Base-by-base conservation (phyloP, 1,284 basidiomycete genomes). In the Rhodotorula sp. region DNA sequence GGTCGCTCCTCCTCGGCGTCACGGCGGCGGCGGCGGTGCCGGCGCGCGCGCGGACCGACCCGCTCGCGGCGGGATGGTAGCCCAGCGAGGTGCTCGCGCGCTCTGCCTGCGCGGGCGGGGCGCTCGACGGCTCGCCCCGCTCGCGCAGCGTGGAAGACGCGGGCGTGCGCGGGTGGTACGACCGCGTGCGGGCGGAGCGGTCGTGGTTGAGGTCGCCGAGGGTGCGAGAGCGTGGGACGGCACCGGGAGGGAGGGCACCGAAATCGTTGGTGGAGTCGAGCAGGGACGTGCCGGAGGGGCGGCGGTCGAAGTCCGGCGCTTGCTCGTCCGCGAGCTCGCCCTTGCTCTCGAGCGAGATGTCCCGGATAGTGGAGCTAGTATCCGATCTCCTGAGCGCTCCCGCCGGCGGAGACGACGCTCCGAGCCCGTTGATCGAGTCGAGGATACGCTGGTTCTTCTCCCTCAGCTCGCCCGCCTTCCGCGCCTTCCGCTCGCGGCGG, bases 381-480 rank as follows among this genome's bases (percentile, higher is more conserved):
- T 61, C 61, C 37, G 64, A 68, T 48, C 70, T 63, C 27, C 61
- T 67, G 13, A 39, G 34, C 37, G 36, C 27, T 13, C 37, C 37
- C 37, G 37, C 37, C 15, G n/a, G 6, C 37, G 37, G 13, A 2
- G 36, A 15, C 29, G 36, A 10, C 22, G 56, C 5, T 1, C 25
- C 25, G n/a, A 34, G 46, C 21, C 57, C 44, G 55, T 71, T 71
- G 67, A 74, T 74, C 25, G 65, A 61, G 55, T 74, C 69, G 64
- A 74, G 67, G 39, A 74, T 71, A 57, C 57, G 34, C 59, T 71
- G 69, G 29, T 71, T 71, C 58, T 65, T 66, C 61, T 39, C 58
- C 41, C 51, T 37, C 29, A 61, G 29, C 50, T 60, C 61, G 1
- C 44, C 29, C 1, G 64, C 61, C 9, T 39, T 29, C 51, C 50